Percentiles rank a stretch among this genome's conserved stretches.
These are phyloP conservation scores for Dictyostelium firmibasis DNA, from an alignment of 78 protist genomes.

Conservation along the genomic window DNA sequence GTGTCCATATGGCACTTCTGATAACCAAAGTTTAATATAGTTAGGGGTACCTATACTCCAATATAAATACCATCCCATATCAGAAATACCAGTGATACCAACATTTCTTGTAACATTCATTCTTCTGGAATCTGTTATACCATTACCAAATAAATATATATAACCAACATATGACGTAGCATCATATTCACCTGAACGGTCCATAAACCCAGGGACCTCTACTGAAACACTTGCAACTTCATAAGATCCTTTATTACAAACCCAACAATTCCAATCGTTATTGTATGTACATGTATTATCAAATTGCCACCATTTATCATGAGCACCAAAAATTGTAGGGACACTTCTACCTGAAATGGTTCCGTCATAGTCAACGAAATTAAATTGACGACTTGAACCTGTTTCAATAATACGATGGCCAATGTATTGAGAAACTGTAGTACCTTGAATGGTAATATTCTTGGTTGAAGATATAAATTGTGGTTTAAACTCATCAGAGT, in stretches of 20 bases:
- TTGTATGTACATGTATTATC: slow-evolving; percentile 23
- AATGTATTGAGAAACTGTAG: not conserved
- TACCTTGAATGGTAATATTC: slow-evolving; percentile 24
- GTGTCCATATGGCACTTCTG: slow-evolving; percentile 23
- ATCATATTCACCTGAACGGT: not conserved
- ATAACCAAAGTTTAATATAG: slow-evolving; percentile 19
- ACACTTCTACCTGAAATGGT: not conserved
- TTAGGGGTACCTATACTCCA: not conserved
- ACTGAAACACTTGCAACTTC: slow-evolving; percentile 14
- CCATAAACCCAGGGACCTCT: not conserved
- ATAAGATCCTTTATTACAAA: slow-evolving; percentile 11
- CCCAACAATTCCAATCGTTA: not conserved
- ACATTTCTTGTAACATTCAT: slow-evolving; percentile 10
- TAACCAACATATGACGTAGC: slow-evolving; percentile 8
- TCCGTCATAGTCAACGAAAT: slow-evolving; percentile 67
- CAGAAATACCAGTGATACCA: slow-evolving; percentile 56
- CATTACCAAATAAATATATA: slow-evolving; percentile 8
- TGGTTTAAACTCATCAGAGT: slow-evolving; percentile 68
- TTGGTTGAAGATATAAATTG: slow-evolving; percentile 61
- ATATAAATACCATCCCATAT: slow-evolving; percentile 54
- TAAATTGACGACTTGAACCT: slow-evolving; percentile 55
- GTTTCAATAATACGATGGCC: slow-evolving; percentile 53
- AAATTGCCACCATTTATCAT: slow-evolving; percentile 73
- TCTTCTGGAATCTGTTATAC: slow-evolving; percentile 15
- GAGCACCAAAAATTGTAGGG: slow-evolving; percentile 23